Percentiles rank a stretch among this genome's conserved stretches.
These are phyloP conservation scores for Pseudogymnoascus sp. DNA, from an alignment of 2,329 filamentous ascomycete genomes.

Conservation along the genomic window DNA sequence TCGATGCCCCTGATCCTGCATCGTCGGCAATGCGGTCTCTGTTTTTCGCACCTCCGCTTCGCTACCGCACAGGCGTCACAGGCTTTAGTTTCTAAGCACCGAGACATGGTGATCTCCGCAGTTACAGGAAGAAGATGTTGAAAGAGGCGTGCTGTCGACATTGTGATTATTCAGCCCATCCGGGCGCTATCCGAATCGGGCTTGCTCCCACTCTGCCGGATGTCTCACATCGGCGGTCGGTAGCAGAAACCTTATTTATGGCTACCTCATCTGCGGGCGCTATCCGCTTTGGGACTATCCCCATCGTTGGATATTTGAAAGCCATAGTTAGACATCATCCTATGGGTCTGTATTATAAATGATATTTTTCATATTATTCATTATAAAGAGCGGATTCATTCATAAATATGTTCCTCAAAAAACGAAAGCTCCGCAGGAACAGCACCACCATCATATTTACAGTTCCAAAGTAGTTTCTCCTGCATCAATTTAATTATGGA, in stretches of 20 bases:
- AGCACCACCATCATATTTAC: background rate
- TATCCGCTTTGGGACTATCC: background rate
- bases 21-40: slow-evolving; percentile 12
- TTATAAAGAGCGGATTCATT: background rate
- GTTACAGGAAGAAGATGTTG: background rate
- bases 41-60: slow-evolving; percentile 16
- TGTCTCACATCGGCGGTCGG: background rate
- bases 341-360: background rate
- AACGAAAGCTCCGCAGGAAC: background rate
- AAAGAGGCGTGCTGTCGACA: background rate
- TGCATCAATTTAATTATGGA: background rate
- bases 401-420: background rate
- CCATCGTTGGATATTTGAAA: background rate
- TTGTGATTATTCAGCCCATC: background rate
- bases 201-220: background rate
- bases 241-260: background rate
- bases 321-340: background rate
- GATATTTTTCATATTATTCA: background rate
- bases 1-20: slow-evolving; percentile 11
- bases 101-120: background rate
- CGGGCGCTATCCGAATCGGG: background rate
- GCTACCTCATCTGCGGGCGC: background rate
- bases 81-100: slow-evolving; percentile 11
- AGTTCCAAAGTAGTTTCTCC: background rate
- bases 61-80: slow-evolving; percentile 13